These are phyloP conservation scores for Cytospora piceicola DNA, from an alignment of 2,329 filamentous ascomycete genomes.

Conservation along the genomic window DNA sequence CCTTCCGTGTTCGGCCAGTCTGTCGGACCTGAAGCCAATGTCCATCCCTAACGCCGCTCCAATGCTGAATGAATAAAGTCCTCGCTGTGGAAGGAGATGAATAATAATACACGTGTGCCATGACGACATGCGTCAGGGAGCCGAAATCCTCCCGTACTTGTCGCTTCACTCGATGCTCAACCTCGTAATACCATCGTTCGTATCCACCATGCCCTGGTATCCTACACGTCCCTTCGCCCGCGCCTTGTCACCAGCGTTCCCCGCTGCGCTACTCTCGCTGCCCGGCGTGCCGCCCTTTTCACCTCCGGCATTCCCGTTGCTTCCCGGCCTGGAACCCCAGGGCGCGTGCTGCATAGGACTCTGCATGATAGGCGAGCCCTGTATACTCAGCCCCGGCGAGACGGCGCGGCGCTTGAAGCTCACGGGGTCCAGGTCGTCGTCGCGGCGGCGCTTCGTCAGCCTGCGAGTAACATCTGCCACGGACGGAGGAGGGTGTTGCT, in stretches of 20 bases:
- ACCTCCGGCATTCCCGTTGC: slow-evolving; percentile 55
- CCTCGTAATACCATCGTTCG: slow-evolving; percentile 93
- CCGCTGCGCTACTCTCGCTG: slow-evolving; percentile 35
- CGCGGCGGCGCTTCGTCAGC: slow-evolving; percentile 75
- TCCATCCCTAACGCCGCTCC: slow-evolving; percentile 12
- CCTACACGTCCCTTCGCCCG: slow-evolving; percentile 68
- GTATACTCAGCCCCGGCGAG: slow-evolving; percentile 85
- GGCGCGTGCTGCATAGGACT: slow-evolving; percentile 75
- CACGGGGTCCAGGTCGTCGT: slow-evolving; percentile 86
- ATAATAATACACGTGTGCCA: background rate
- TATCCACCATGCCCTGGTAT: slow-evolving; percentile 91
- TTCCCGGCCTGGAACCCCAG: slow-evolving; percentile 68
- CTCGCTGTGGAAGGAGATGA: background rate
- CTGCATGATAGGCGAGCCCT: slow-evolving; percentile 87
- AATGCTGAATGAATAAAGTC: slow-evolving; percentile 12
- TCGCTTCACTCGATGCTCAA: slow-evolving; percentile 83
- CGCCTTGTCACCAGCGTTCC: slow-evolving; percentile 53
- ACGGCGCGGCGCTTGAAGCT: slow-evolving; percentile 92
- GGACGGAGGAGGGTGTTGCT: slow-evolving; percentile 54
- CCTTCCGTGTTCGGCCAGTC: background rate
- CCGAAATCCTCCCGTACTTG: background rate
- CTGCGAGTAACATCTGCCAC: slow-evolving; percentile 78
- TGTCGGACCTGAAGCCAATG: background rate
- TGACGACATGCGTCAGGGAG: background rate
- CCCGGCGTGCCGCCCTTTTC: slow-evolving; percentile 57